phyloP scores from a whole-genome alignment of 192 early-diverging fungal genomes.

The Coemansia sp. region DNA sequence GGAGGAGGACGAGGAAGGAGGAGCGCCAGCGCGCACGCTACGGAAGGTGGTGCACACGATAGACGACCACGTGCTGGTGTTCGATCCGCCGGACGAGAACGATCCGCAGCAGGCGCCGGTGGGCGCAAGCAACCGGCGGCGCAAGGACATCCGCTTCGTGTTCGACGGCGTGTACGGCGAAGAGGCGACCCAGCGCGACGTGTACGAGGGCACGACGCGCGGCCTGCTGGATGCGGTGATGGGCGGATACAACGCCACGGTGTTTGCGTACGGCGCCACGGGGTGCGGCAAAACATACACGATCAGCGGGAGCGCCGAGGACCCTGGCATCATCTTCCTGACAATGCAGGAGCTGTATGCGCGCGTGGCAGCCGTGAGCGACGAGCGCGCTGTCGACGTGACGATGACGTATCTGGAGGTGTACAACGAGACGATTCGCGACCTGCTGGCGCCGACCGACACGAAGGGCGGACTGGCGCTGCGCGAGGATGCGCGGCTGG shows the following conservation, averaged over 20 bases:
- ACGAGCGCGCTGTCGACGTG: slow-evolving; percentile 65
- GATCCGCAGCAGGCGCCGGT: slow-evolving; percentile 38
- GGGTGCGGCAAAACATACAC: slow-evolving; percentile 91
- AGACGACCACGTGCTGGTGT: slow-evolving; percentile 71
- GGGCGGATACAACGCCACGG: slow-evolving; percentile 82
- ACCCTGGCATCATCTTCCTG: slow-evolving; percentile 70
- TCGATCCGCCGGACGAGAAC: slow-evolving; percentile 69
- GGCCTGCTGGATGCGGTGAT: slow-evolving; percentile 70
- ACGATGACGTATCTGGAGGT: slow-evolving; percentile 92
- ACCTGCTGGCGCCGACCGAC: slow-evolving; percentile 64
- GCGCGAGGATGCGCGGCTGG: slow-evolving; percentile 69
- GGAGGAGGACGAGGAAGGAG: slow-evolving; percentile 19
- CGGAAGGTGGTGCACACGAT: slow-evolving; percentile 65
- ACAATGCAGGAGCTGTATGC: slow-evolving; percentile 69
- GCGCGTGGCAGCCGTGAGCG: slow-evolving; percentile 42
- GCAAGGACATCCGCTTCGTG: slow-evolving; percentile 70
- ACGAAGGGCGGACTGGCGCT: slow-evolving; percentile 58
- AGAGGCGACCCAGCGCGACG: slow-evolving; percentile 65
- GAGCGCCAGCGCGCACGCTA: slow-evolving; percentile 12
- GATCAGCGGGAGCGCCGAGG: slow-evolving; percentile 64
- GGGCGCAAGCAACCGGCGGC: slow-evolving; percentile 62
- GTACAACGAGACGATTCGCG: slow-evolving; percentile 93
- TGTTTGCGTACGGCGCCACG: slow-evolving; percentile 88
- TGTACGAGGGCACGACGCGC: slow-evolving; percentile 70
- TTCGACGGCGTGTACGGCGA: slow-evolving; percentile 82